These are phyloP conservation scores for Trichoderma atrobrunneum DNA, from an alignment of 2,329 filamentous ascomycete species.

Conservation along the genomic window DNA sequence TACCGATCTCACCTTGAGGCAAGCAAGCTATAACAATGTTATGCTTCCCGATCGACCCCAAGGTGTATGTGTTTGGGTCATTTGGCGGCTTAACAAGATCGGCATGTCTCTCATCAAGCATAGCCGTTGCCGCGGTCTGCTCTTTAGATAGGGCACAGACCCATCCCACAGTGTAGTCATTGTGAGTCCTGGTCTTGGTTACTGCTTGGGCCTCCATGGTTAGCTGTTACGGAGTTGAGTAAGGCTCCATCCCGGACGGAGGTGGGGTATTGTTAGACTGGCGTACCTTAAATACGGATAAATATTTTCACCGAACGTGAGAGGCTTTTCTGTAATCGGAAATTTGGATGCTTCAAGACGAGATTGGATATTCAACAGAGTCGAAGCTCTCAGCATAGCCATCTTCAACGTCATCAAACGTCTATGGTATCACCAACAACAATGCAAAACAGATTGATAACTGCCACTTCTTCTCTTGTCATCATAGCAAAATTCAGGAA, in stretches of 20 bases:
- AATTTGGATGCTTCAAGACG: neutral
- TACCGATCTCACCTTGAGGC: neutral
- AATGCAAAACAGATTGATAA: neutral
- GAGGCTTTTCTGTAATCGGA: neutral
- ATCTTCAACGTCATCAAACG: neutral
- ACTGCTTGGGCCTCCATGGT: neutral
- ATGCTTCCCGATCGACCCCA: neutral
- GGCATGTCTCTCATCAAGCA: neutral
- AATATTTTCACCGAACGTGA: neutral
- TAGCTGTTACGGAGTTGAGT: neutral
- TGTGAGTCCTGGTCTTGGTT: neutral
- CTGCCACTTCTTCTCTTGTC: neutral
- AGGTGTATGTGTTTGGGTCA: neutral
- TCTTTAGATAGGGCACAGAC: neutral
- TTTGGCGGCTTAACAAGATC: neutral
- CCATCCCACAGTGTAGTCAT: neutral
- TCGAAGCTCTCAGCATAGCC: neutral
- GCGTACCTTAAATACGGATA: neutral
- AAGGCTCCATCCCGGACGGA: neutral
- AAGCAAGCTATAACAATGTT: neutral
- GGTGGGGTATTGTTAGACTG: neutral
- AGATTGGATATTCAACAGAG: neutral
- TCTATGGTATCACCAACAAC: slow-evolving; percentile 19
- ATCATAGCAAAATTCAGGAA: neutral
- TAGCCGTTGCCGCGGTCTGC: neutral